Evolutionary conservation across 768 basidiomycete genomes (phyloP), one percentile per base, ranked within the genome.

Genomic region (Pluteus cervinus): DNA sequence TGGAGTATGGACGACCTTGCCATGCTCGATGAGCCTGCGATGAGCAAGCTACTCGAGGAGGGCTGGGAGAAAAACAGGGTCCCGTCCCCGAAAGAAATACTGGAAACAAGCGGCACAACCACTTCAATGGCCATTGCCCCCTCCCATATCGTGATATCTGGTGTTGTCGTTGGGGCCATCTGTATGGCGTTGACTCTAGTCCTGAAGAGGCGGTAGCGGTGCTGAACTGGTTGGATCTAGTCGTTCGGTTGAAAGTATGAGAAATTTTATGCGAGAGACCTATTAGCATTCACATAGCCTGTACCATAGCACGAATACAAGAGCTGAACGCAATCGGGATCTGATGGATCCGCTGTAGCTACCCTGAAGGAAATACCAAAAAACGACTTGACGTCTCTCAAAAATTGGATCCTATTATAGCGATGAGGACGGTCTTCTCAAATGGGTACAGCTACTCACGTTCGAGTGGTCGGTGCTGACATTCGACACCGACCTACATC

Each of bases 291-390:
- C 44, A 88, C 66, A 55, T 92, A 92, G 30, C 96, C 94, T 16
- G 81, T 78, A 8, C 94, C 94, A 45, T 92, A 87, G 56, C 94
- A 97, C 5, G 89, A 89, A 57, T 91, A 83, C 32, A 89, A 39
- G 10, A 88, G 73, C 43, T 89, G 79, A 9, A 68, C 60, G 24
- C 67, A 72, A 9, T 71, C 62, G 14, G 65, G 55, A 43, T 77
- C 66, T 12, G 69, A 61, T 2, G 67, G 63, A 35, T 81, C 76
- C 36, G 71, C 75, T 2, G 79, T 64, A 11, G 74, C 72, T 39
- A 96, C 83, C 60, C 96, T 98, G 77, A 98, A 98, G 10, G 87
- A 83, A 1, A 86, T 90, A 18, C 91, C 89, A 47, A 96, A 94
- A 53, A 86, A 85, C 14, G 71, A 62, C 44, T 76, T 75, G 29